Percentiles rank a stretch among this genome's conserved stretches.
Conservation (phyloP, 2,329 filamentous ascomycete genomes). For the Xylariaceae sp. region DNA sequence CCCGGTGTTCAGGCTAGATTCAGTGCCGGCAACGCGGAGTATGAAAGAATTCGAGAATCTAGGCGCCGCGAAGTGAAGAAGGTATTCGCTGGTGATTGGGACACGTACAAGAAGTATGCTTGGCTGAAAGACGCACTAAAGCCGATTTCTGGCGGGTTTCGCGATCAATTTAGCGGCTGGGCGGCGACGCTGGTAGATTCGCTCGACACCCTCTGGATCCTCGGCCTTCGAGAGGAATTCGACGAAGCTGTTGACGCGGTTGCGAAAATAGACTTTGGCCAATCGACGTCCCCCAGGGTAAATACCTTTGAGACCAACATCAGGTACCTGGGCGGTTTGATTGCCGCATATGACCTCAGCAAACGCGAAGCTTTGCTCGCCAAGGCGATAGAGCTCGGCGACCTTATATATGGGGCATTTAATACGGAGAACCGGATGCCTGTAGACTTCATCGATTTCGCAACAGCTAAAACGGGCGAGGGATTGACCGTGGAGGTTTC, state of each 20-base stretch:
- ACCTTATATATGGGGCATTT: conserved; percentile 54
- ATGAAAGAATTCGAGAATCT: conserved; percentile 25
- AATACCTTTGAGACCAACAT: conserved; percentile 56
- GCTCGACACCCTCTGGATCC: conserved; percentile 58
- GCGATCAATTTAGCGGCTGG: conserved; percentile 57
- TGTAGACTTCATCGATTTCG: conserved; percentile 55
- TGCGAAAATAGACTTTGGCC: conserved; percentile 55
- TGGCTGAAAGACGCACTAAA: conserved; percentile 57
- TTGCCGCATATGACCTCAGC: conserved; percentile 50
- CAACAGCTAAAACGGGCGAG: conserved; percentile 45
- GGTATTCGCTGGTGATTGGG: conserved; percentile 49
- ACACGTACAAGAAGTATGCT: conserved; percentile 54
- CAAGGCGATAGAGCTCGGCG: conserved; percentile 54
- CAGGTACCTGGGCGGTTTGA: conserved; percentile 51
- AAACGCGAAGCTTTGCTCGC: conserved; percentile 47
- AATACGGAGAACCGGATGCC: conserved; percentile 56
- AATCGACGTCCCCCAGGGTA: conserved; percentile 43
- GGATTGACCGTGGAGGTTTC: conserved; percentile 43
- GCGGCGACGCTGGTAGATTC: conserved; percentile 60
- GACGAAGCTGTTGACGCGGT: conserved; percentile 53
- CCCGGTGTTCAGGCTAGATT: conserved; percentile 19
- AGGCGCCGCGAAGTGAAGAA: conserved; percentile 44
- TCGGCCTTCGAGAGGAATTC: conserved; percentile 57
- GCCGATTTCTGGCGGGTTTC: conserved; percentile 51
- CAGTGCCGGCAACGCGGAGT: not conserved